phyloP scores from a whole-genome alignment of 176 grass and related monocot genomes.

The Oryza punctata region DNA sequence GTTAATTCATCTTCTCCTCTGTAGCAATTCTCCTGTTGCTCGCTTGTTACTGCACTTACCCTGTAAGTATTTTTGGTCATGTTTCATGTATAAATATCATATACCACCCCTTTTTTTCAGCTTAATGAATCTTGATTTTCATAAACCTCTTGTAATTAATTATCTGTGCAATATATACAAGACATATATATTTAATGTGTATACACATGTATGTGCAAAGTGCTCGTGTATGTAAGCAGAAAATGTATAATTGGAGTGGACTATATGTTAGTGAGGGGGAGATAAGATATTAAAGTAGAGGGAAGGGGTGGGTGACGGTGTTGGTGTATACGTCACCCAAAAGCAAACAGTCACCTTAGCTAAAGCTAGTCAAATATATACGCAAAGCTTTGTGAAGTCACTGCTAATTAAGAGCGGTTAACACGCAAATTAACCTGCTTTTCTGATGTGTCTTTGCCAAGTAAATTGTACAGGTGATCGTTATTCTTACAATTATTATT shows the following conservation, averaged over 20 bases:
- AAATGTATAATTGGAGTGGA: neutral
- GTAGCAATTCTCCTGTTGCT: too few relatives aligned
- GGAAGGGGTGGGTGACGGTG: neutral
- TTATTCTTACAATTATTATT: too few relatives aligned
- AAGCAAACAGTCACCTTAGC: neutral
- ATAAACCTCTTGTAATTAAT: neutral
- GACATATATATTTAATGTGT: neutral
- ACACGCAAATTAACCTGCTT: neutral
- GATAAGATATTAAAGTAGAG: neutral
- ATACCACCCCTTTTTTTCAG: neutral
- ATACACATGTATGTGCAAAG: neutral
- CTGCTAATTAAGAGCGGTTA: neutral
- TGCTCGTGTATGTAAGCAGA: neutral
- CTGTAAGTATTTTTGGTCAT: neutral
- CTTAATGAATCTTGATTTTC: neutral
- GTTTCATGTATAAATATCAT: neutral
- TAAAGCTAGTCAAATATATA: neutral
- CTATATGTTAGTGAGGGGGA: neutral
- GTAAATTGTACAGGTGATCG: too few relatives aligned
- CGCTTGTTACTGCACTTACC: neutral
- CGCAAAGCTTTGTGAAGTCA: neutral
- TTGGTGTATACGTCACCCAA: neutral
- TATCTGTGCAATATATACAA: neutral
- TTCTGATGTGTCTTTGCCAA: neutral
- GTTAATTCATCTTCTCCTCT: neutral